phyloP scores from a whole-genome alignment of 352 stramenopile genomes.

The Pythium coloratum region DNA sequence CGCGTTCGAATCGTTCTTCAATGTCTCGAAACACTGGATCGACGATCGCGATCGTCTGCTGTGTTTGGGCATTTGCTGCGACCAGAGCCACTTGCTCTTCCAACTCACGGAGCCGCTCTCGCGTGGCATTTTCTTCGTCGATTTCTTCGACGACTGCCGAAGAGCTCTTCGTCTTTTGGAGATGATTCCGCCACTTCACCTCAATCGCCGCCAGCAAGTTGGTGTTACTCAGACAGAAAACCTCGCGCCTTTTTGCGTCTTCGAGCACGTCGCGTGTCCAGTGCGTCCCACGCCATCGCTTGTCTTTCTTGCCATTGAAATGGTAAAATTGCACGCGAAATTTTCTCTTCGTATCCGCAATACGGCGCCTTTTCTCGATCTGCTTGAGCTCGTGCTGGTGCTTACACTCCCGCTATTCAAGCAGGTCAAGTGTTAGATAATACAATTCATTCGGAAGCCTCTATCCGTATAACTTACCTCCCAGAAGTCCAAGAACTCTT shows the following conservation, averaged over 20 bases:
- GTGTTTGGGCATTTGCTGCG: conserved; percentile 46
- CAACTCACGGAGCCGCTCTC: conserved; percentile 26
- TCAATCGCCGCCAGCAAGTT: conserved; percentile 55
- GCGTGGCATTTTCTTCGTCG: conserved; percentile 27
- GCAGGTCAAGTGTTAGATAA: background rate
- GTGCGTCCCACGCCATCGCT: conserved; percentile 46
- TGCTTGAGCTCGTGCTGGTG: conserved; percentile 40
- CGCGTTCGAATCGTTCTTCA: conserved; percentile 39
- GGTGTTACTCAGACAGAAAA: conserved; percentile 50
- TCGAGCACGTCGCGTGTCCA: conserved; percentile 53
- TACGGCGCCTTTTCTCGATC: conserved; percentile 33
- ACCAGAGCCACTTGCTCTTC: conserved; percentile 49
- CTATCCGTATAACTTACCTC: conserved; percentile 37
- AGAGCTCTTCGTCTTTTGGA: background rate
- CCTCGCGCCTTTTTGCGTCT: conserved; percentile 45
- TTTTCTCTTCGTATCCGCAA: conserved; percentile 51
- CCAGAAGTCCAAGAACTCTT: conserved; percentile 83
- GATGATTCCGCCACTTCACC: conserved; percentile 46
- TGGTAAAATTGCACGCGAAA: conserved; percentile 55
- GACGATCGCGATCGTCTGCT: conserved; percentile 66
- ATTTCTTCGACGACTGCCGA: conserved; percentile 1
- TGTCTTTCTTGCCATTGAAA: conserved; percentile 60
- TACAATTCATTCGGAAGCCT: background rate
- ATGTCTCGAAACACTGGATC: conserved; percentile 60
- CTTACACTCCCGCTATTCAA: conserved; percentile 54